A percentile compares a stretch with the other conserved stretches of the same genome.
phyloP scores from a whole-genome alignment of 768 basidiomycete species.

The Suillus americanus region DNA sequence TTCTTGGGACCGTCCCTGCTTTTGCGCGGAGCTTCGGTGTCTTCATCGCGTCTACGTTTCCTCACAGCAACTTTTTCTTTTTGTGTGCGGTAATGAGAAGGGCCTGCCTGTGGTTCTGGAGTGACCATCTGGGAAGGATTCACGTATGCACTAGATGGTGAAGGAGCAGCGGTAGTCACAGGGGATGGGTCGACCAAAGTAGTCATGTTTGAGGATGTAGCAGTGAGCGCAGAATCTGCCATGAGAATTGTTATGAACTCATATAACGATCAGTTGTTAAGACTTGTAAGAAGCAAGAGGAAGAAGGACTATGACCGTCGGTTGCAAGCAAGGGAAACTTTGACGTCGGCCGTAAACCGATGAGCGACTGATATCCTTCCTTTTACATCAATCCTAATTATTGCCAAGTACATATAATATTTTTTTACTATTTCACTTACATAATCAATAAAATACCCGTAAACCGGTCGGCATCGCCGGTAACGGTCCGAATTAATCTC shows the following conservation, averaged over 20 bases:
- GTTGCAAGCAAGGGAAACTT: constrained; percentile 11
- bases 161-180: constrained; percentile 14
- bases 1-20: constrained; percentile 81
- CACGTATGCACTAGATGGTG: constrained; percentile 33
- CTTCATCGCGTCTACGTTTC: constrained; percentile 65
- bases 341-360: constrained; percentile 22
- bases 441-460: constrained; percentile 6
- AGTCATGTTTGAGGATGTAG: constrained; percentile 10
- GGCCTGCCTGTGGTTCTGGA: constrained; percentile 38
- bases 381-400: constrained; percentile 12
- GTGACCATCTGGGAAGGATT: constrained; percentile 41
- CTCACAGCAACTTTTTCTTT: constrained; percentile 40
- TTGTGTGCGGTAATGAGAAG: constrained; percentile 20
- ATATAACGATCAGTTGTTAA: constrained; percentile 8
- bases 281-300: background rate
- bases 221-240: constrained; percentile 3
- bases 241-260: constrained; percentile 14
- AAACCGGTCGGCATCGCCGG: constrained; percentile 5
- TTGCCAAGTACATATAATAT: background rate
- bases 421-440: constrained; percentile 6
- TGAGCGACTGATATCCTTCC: constrained; percentile 10
- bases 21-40: constrained; percentile 59
- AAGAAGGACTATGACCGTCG: background rate
- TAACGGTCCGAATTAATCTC: background rate
- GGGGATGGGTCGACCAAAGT: constrained; percentile 10